Evolutionary conservation across 1,284 basidiomycete genomes (phyloP).

Genomic region (Porodaedalea pini): DNA sequence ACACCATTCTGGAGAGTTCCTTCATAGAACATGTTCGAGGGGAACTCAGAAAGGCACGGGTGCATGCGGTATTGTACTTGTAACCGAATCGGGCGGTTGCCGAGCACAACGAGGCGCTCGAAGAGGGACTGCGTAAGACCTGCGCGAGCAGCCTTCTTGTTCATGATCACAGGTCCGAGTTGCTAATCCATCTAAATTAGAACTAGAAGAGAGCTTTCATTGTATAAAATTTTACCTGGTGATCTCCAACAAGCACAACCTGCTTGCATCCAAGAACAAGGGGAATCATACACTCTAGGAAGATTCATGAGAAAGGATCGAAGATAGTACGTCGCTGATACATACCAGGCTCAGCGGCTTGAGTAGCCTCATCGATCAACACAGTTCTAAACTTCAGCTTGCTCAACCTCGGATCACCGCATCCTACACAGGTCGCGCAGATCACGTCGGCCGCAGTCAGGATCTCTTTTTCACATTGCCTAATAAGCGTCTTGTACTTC

Average conservation of each 20-base stretch:
- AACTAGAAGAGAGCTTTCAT: conserved; percentile 8
- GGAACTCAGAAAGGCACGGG: conserved; percentile 98
- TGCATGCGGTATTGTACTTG: conserved; percentile 99
- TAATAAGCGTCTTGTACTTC: conserved; percentile 94
- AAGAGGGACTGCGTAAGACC: conserved; percentile 97
- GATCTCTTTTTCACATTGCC: conserved; percentile 97
- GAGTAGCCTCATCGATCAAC: conserved; percentile 97
- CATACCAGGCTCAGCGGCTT: conserved; percentile 94
- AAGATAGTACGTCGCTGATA: conserved; percentile 21
- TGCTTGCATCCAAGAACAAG: conserved; percentile 98
- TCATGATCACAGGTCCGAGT: conserved; percentile 99
- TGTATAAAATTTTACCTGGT: conserved; percentile 52
- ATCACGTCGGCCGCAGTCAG: conserved; percentile 94
- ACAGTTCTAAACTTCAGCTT: conserved; percentile 99
- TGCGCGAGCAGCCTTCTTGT: conserved; percentile 98
- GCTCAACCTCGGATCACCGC: conserved; percentile 91
- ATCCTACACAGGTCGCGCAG: conserved; percentile 97
- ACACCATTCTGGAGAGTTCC: conserved; percentile 99
- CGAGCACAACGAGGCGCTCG: conserved; percentile 92
- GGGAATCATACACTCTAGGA: conserved; percentile 96
- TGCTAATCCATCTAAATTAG: conserved; percentile 49
- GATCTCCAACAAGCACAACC: conserved; percentile 96
- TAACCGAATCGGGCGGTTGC: conserved; percentile 94
- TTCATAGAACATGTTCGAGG: conserved; percentile 99
- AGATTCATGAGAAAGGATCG: conserved; percentile 21